These are phyloP conservation scores for Penicillium sp. DNA, from an alignment of 2,329 filamentous ascomycete genomes.

Conservation along the genomic window DNA sequence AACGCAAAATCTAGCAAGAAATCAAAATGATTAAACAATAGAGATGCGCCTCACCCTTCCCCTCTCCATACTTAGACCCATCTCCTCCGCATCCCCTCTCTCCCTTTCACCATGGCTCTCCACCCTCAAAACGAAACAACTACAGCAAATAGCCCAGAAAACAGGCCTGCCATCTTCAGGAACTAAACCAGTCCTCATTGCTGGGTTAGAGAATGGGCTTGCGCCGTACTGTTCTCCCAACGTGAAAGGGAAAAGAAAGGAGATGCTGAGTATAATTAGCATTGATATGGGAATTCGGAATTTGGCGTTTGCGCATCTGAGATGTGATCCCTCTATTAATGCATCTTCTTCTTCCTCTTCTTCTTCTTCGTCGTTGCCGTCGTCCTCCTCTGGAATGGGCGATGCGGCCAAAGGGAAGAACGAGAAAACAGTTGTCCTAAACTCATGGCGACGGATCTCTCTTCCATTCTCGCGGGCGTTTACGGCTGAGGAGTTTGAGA, in stretches of 20 bases:
- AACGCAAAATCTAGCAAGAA: neutral
- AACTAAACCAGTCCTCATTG: slow-evolving; percentile 60
- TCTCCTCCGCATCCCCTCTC: neutral
- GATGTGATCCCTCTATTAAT: neutral
- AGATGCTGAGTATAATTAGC: slow-evolving; percentile 65
- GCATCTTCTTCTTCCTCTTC: no score
- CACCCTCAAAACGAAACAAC: slow-evolving; percentile 55
- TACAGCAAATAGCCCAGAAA: slow-evolving; percentile 64
- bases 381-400: neutral
- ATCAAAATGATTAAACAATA: neutral
- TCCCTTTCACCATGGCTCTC: slow-evolving; percentile 36
- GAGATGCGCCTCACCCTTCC: slow-evolving; percentile 11
- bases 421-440: slow-evolving; percentile 28
- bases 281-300: slow-evolving; percentile 87
- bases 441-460: slow-evolving; percentile 48
- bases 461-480: slow-evolving; percentile 1
- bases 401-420: neutral
- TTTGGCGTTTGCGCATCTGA: slow-evolving; percentile 72
- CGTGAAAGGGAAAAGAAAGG: neutral
- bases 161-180: slow-evolving; percentile 66
- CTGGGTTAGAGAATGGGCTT: slow-evolving; percentile 51
- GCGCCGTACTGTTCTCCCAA: slow-evolving; percentile 8
- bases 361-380: neutral
- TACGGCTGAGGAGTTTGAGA: slow-evolving; percentile 1
- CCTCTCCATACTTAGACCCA: neutral